Conservation (phyloP, 2,329 filamentous ascomycete genomes). For the Pestalotiopsis sp. region DNA sequence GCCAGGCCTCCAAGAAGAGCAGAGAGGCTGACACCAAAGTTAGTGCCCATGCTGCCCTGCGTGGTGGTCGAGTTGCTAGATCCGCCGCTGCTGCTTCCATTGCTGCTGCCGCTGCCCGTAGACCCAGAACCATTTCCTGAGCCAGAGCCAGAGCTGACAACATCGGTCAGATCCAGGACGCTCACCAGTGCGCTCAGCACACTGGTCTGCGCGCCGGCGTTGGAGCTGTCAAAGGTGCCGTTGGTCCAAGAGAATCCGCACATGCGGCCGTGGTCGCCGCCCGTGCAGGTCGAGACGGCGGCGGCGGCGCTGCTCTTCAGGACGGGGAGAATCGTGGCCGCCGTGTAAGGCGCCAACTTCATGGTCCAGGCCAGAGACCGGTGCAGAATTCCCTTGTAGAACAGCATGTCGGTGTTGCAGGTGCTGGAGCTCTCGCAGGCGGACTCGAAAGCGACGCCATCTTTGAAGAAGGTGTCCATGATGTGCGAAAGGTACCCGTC, state of each 20-base stretch:
- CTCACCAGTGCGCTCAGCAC: constrained; percentile 44
- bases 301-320: constrained; percentile 38
- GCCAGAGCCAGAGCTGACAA: constrained; percentile 3
- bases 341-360: constrained; percentile 38
- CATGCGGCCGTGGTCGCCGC: constrained; percentile 36
- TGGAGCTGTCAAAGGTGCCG: constrained; percentile 15
- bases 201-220: constrained; percentile 50
- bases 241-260: constrained; percentile 54
- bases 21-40: constrained; percentile 1
- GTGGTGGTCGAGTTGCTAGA: background rate
- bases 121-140: background rate
- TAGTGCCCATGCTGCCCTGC: background rate
- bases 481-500: constrained; percentile 48
- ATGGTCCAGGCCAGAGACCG: constrained; percentile 49
- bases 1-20: background rate
- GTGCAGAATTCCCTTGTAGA: constrained; percentile 54
- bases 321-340: constrained; percentile 35
- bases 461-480: constrained; percentile 46
- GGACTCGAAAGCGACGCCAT: constrained; percentile 52
- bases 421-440: constrained; percentile 49
- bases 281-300: constrained; percentile 39
- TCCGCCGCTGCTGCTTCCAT: background rate
- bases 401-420: constrained; percentile 58
- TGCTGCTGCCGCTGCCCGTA: background rate
- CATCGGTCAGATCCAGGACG: constrained; percentile 34